A percentile compares a stretch with the other conserved stretches of the same genome.
Evolutionary conservation across 805 yeast species (phyloP).

Genomic region (Schizosaccharomyces pombe): DNA sequence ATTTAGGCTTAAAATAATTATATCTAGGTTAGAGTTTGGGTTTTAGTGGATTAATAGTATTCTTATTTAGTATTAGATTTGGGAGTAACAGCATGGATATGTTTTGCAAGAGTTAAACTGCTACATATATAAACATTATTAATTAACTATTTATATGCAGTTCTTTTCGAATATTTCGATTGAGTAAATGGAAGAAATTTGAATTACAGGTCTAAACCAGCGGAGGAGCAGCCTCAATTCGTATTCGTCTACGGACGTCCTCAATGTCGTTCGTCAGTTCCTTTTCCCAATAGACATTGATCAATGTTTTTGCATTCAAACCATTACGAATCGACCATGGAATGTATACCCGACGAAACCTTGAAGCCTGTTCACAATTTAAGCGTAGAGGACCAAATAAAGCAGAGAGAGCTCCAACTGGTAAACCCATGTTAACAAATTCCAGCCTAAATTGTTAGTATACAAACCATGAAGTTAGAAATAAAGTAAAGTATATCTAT

Average conservation of each 20-base stretch:
- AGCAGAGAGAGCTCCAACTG: conserved; percentile 85
- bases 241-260: conserved; percentile 44
- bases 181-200: too few species aligned
- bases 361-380: conserved; percentile 31
- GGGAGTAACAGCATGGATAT: too few species aligned
- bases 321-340: conserved; percentile 75
- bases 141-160: too few species aligned
- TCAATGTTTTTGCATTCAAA: conserved; percentile 41
- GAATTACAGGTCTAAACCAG: not conserved
- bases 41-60: too few species aligned
- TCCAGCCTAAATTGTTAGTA: conserved; percentile 23
- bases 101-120: too few species aligned
- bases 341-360: conserved; percentile 43
- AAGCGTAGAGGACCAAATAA: conserved; percentile 63
- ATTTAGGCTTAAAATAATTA: too few species aligned
- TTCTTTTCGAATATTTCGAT: too few species aligned
- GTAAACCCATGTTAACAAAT: conserved; percentile 72
- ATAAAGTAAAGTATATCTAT: not conserved
- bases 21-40: too few species aligned
- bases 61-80: too few species aligned
- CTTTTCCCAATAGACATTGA: conserved; percentile 82
- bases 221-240: conserved; percentile 47
- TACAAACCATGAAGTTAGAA: not conserved
- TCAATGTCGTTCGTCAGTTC: conserved; percentile 45
- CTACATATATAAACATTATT: too few species aligned